phyloP scores from a whole-genome alignment of 148 eudicot genomes.

The Limonium bicolor region DNA sequence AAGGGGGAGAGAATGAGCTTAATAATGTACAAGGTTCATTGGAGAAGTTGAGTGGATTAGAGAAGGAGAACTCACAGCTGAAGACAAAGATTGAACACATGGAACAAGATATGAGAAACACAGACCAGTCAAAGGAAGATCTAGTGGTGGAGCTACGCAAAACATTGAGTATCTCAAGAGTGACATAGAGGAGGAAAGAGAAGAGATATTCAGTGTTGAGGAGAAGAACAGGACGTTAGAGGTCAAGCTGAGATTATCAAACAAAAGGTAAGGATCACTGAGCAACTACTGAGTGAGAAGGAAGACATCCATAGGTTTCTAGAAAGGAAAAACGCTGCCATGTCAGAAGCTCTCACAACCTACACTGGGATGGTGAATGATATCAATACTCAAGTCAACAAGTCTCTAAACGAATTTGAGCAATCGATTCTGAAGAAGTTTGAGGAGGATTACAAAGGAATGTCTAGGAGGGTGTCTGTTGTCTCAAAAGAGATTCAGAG shows the following conservation, averaged over 20 bases:
- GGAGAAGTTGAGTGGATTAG: constrained; percentile 4
- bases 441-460: constrained; percentile 49
- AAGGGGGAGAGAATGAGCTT: constrained; percentile 24
- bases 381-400: constrained; percentile 32
- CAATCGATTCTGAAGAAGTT: constrained; percentile 24
- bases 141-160: constrained; percentile 37
- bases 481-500: constrained; percentile 48
- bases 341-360: constrained; percentile 27
- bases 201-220: constrained; percentile 37
- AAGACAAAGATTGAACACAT: constrained; percentile 6
- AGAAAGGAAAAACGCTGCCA: constrained; percentile 21
- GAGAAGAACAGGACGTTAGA: constrained; percentile 54
- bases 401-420: constrained; percentile 30
- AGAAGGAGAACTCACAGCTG: constrained; percentile 2
- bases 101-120: constrained; percentile 27
- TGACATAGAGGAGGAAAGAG: constrained; percentile 58
- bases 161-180: constrained; percentile 56
- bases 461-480: constrained; percentile 25
- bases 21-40: constrained; percentile 11
- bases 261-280: constrained; percentile 79
- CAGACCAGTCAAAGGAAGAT: constrained; percentile 38
- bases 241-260: constrained; percentile 58
- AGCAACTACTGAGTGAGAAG: constrained; percentile 53
- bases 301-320: constrained; percentile 43
- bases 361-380: constrained; percentile 25